Evolutionary conservation across 495 filamentous ascomycete genomes (phyloP).

Genomic region (Neurospora sp.): DNA sequence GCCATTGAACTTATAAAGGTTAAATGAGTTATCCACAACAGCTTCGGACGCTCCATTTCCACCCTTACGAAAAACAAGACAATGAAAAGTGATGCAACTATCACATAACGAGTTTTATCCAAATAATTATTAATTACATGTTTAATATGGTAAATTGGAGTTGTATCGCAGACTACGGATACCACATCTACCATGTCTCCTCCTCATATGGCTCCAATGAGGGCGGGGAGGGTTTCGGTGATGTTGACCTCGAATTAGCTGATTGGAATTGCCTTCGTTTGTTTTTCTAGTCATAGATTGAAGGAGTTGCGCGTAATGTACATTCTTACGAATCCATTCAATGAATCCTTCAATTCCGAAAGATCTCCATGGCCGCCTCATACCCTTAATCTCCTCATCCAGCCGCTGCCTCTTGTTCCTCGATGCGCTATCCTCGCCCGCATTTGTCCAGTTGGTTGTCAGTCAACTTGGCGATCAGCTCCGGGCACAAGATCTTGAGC

Average conservation of each 20-base stretch:
- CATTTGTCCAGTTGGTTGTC: conserved; percentile 20
- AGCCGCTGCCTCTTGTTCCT: conserved; percentile 12
- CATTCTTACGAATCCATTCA: neutral
- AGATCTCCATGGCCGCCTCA: conserved; percentile 6
- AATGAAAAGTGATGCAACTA: too few relatives aligned
- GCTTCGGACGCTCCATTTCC: neutral
- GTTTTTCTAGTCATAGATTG: too few relatives aligned
- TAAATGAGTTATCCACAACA: neutral
- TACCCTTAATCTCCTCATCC: conserved; percentile 12
- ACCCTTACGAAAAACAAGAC: neutral
- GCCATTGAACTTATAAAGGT: neutral
- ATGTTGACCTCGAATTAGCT: neutral
- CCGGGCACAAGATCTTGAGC: conserved; percentile 16
- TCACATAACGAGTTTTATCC: too few relatives aligned
- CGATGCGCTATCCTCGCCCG: conserved; percentile 15
- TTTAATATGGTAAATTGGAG: too few relatives aligned
- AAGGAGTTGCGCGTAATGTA: neutral
- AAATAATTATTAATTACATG: too few relatives aligned
- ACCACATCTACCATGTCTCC: neutral
- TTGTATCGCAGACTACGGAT: neutral
- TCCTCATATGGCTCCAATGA: neutral
- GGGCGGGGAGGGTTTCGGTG: neutral
- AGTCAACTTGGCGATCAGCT: conserved; percentile 14
- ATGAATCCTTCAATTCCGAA: neutral
- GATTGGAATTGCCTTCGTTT: neutral